Conservation (phyloP, 106 monocot species). For the Gastrodia elata region DNA sequence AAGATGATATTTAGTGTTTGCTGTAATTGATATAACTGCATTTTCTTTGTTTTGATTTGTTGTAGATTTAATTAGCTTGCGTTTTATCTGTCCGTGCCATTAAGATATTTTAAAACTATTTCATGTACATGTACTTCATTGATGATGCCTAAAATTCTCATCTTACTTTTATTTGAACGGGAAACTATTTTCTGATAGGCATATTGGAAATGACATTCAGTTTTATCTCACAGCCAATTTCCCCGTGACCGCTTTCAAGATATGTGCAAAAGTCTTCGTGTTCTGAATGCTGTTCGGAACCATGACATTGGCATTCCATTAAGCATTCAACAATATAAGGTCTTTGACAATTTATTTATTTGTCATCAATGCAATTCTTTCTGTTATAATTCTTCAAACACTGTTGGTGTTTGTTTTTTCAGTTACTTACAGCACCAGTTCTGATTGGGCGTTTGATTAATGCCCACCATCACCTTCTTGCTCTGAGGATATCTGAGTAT, state of each 20-base stretch:
- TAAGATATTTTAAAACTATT: not conserved
- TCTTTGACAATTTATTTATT: slow-evolving; percentile 11
- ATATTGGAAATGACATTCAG: slow-evolving; percentile 49
- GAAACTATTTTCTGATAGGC: slow-evolving; percentile 26
- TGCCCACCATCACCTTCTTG: slow-evolving; percentile 71
- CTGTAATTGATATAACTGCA: not conserved
- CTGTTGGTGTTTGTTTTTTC: slow-evolving; percentile 21
- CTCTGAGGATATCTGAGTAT: slow-evolving; percentile 84
- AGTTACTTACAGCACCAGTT: slow-evolving; percentile 90
- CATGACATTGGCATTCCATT: slow-evolving; percentile 88
- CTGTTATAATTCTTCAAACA: slow-evolving; percentile 8
- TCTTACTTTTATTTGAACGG: slow-evolving; percentile 8
- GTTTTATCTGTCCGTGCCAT: not conserved
- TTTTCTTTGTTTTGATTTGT: not conserved
- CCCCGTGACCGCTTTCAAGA: slow-evolving; percentile 86
- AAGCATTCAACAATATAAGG: slow-evolving; percentile 95
- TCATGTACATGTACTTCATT: not conserved
- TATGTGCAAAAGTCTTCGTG: slow-evolving; percentile 86
- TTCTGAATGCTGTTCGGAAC: slow-evolving; percentile 85
- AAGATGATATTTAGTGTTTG: not conserved
- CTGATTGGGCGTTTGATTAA: slow-evolving; percentile 82
- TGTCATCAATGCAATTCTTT: slow-evolving; percentile 4
- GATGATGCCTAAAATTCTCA: not conserved
- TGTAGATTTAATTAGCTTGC: not conserved
- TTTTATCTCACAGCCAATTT: slow-evolving; percentile 86